phyloP scores from a whole-genome alignment of 192 early-diverging fungal species.

The Obelidium mucronatum region DNA sequence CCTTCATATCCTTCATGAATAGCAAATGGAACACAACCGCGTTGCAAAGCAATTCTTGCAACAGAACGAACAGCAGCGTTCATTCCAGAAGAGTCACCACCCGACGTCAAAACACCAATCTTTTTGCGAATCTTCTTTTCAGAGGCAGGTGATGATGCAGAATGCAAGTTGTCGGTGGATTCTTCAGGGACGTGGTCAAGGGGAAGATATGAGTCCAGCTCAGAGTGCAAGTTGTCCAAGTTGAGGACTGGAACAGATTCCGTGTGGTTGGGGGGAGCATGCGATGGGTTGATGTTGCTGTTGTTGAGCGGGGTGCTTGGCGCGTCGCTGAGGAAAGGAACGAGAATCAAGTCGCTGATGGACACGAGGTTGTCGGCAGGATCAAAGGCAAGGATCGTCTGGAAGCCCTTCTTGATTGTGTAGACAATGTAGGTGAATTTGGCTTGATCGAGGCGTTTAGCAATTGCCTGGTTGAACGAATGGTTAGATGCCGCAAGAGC shows the following conservation, averaged over 20 bases:
- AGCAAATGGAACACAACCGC: constrained; percentile 83
- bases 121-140: constrained; percentile 57
- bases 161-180: background rate
- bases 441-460: no score
- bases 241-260: constrained; percentile 21
- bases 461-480: no score
- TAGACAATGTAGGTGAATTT: background rate
- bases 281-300: constrained; percentile 9
- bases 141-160: background rate
- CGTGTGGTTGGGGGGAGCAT: background rate
- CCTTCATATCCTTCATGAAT: constrained; percentile 95
- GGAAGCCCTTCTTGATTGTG: background rate
- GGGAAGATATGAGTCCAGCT: constrained; percentile 10
- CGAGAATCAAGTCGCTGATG: constrained; percentile 68
- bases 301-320: constrained; percentile 7
- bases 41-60: constrained; percentile 84
- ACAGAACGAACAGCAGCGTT: constrained; percentile 93
- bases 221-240: constrained; percentile 2
- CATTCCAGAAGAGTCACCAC: constrained; percentile 98
- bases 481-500: no score
- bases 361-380: constrained; percentile 82
- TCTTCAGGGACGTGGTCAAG: background rate
- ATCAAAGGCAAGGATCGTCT: constrained; percentile 64
- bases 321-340: constrained; percentile 53
- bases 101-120: constrained; percentile 93